phyloP scores from a whole-genome alignment of 352 stramenopile species.

The Pythium sp. region DNA sequence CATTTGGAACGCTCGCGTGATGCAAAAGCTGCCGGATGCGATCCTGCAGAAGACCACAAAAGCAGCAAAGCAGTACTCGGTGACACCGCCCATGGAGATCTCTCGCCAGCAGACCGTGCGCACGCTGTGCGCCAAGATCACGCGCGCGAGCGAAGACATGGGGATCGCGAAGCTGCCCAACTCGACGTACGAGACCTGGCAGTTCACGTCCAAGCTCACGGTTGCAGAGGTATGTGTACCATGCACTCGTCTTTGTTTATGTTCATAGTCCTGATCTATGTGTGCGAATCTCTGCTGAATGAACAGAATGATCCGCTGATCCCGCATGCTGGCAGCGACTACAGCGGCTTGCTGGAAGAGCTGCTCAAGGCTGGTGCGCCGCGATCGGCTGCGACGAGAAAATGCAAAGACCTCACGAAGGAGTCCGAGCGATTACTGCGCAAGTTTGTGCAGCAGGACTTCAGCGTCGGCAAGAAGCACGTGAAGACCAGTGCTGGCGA shows the following conservation, averaged over 20 bases:
- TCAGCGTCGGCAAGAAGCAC: slow-evolving; percentile 40
- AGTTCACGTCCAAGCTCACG: slow-evolving; percentile 75
- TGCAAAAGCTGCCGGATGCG: slow-evolving; percentile 27
- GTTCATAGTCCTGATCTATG: neutral
- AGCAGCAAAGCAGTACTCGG: slow-evolving; percentile 10
- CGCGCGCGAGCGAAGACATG: slow-evolving; percentile 60
- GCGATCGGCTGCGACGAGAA: slow-evolving; percentile 53
- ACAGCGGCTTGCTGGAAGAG: slow-evolving; percentile 69
- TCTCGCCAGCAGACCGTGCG: slow-evolving; percentile 65
- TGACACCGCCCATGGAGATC: slow-evolving; percentile 63
- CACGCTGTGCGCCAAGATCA: slow-evolving; percentile 67
- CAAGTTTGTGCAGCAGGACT: slow-evolving; percentile 47
- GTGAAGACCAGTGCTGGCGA: slow-evolving; percentile 39
- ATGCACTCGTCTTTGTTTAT: neutral
- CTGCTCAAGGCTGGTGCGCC: slow-evolving; percentile 69
- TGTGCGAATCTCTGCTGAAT: neutral
- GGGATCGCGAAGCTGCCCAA: slow-evolving; percentile 77
- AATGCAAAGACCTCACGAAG: slow-evolving; percentile 57
- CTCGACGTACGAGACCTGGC: slow-evolving; percentile 83
- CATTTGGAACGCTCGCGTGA: slow-evolving; percentile 57
- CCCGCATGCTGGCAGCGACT: slow-evolving; percentile 65
- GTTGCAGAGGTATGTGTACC: slow-evolving; percentile 43
- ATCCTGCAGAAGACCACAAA: slow-evolving; percentile 13
- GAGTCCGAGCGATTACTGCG: slow-evolving; percentile 54
- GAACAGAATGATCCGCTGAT: slow-evolving; percentile 59